phyloP scores from a whole-genome alignment of 129 eudicot species.

The sunflower (Helianthus annuus) region HanXRQr2.0-SUNRISE NC_035449.2:20174537-20175036 shows the following conservation, averaged over 20 bases:
- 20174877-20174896: neutral
- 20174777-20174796: conserved; percentile 8
- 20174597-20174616: neutral
- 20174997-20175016: neutral
- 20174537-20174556: neutral
- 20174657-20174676: conserved; percentile 28
- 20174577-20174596: neutral
- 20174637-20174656: conserved; percentile 22
- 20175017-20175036: neutral
- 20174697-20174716: conserved; percentile 28
- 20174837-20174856: neutral
- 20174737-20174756: conserved; percentile 38
- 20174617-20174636: conserved; percentile 8
- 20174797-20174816: conserved; percentile 2
- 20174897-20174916: neutral
- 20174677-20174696: conserved; percentile 28
- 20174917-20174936: neutral
- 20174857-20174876: neutral
- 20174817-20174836: conserved; percentile 14
- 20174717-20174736: conserved; percentile 25
- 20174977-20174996: neutral
- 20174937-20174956: neutral
- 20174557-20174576: neutral
- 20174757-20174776: conserved; percentile 38
- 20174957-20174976: neutral